A percentile compares a stretch with the other conserved stretches of the same genome.
These are phyloP conservation scores for Magnusiomyces clavatus DNA, from an alignment of 1,139 yeast genomes.

Conservation along the genomic window DNA sequence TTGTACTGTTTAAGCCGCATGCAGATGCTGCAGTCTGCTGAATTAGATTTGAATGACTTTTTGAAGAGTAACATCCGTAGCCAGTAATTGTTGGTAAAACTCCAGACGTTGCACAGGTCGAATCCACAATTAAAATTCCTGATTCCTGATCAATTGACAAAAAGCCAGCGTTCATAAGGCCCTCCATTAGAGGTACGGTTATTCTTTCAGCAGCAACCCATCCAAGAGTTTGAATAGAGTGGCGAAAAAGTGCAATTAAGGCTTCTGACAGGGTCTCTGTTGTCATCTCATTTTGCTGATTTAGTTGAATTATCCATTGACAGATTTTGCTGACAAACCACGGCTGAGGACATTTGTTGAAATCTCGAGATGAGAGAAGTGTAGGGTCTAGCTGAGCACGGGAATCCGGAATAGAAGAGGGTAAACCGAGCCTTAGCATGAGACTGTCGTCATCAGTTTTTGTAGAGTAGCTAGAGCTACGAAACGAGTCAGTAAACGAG, in stretches of 20 bases:
- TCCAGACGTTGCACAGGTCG: slow-evolving; percentile 35
- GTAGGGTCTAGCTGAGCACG: slow-evolving; percentile 31
- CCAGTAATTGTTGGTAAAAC: slow-evolving; percentile 39
- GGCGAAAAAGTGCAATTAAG: slow-evolving; percentile 45
- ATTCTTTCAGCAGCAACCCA: slow-evolving; percentile 50
- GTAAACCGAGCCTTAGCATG: slow-evolving; percentile 28
- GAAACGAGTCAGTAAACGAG: slow-evolving; percentile 14
- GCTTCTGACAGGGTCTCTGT: slow-evolving; percentile 29
- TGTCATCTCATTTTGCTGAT: slow-evolving; percentile 36
- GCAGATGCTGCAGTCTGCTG: too few species aligned
- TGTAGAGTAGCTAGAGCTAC: slow-evolving; percentile 21
- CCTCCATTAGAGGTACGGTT: slow-evolving; percentile 45
- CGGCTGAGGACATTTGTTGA: slow-evolving; percentile 43
- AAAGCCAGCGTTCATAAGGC: slow-evolving; percentile 43
- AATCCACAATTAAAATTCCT: slow-evolving; percentile 23
- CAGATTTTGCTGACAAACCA: slow-evolving; percentile 41
- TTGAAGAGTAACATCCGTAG: slow-evolving; percentile 34
- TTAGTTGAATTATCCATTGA: slow-evolving; percentile 24
- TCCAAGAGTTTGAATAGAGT: slow-evolving; percentile 44
- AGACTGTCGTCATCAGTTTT: slow-evolving; percentile 21
- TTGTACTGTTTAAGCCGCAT: too few species aligned
- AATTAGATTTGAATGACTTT: slow-evolving; percentile 17
- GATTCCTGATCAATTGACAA: slow-evolving; percentile 33
- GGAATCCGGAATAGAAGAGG: slow-evolving; percentile 27
- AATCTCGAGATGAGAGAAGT: slow-evolving; percentile 36